Evolutionary conservation across 805 yeast genomes (phyloP).

Genomic region (Starmerella davenportii): DNA sequence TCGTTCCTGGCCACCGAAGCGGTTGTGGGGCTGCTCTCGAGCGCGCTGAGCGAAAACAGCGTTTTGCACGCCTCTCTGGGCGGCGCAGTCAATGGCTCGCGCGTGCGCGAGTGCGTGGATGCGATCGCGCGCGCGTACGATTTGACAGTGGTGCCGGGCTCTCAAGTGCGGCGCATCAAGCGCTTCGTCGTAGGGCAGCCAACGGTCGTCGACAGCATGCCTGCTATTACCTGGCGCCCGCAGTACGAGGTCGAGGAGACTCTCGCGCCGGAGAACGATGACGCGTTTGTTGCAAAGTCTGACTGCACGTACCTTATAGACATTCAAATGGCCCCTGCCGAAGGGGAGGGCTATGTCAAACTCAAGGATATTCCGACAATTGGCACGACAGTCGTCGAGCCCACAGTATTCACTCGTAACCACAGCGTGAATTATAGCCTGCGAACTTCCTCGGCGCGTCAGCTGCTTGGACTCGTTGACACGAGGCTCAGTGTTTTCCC

Average conservation of each 20-base stretch:
- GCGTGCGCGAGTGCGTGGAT: slow-evolving; percentile 62
- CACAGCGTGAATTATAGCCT: slow-evolving; percentile 64
- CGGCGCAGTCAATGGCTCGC: slow-evolving; percentile 39
- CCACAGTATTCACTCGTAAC: slow-evolving; percentile 64
- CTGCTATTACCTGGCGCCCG: slow-evolving; percentile 46
- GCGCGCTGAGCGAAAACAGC: slow-evolving; percentile 40
- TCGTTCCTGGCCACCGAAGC: slow-evolving; percentile 79
- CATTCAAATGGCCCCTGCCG: slow-evolving; percentile 57
- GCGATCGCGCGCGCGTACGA: slow-evolving; percentile 69
- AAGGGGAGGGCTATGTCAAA: slow-evolving; percentile 23
- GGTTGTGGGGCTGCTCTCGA: slow-evolving; percentile 56
- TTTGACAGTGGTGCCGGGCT: slow-evolving; percentile 80
- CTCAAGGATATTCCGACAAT: slow-evolving; percentile 19
- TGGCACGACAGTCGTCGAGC: slow-evolving; percentile 18
- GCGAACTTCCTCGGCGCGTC: slow-evolving; percentile 57
- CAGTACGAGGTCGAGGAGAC: slow-evolving; percentile 12
- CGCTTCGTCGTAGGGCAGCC: slow-evolving; percentile 93
- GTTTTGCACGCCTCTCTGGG: slow-evolving; percentile 21
- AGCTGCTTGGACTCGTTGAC: slow-evolving; percentile 40
- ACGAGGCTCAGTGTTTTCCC: slow-evolving; percentile 80
- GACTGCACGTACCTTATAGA: slow-evolving; percentile 84
- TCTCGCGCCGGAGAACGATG: slow-evolving; percentile 25
- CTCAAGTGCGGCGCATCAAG: slow-evolving; percentile 77
- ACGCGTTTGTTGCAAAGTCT: slow-evolving; percentile 37
- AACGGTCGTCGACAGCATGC: slow-evolving; percentile 85